Base-by-base conservation (phyloP, 1,284 basidiomycete species). In the Trichosporon faecale region DNA sequence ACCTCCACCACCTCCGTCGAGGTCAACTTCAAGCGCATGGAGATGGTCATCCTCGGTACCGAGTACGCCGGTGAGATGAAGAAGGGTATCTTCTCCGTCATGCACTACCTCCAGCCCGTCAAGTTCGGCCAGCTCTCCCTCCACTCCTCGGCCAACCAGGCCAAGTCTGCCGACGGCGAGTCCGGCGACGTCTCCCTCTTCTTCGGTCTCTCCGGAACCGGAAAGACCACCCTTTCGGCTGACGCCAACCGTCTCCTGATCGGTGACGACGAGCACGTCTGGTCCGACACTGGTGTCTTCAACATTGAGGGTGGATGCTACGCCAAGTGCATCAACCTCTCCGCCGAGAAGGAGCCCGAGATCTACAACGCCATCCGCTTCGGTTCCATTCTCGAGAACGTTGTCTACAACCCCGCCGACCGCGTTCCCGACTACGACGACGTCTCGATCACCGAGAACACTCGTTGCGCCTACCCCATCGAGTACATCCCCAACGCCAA, bases 61-160 rank as follows among this genome's bases (percentile, higher is more conserved):
- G 96, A 99, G 84, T 99, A 99, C 84, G 97, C 97, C 66, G 97
- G 97, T 74, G 97, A 99, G 87, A 99, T 99, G 97, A 99, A 99
- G 88, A 99, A 99, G 90, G 97, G 97, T 84, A 93, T 99, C 84
- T 99, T 99, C 88, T 95, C 93, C 67, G 95, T 99, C 80, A 99
- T 99, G 97, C 97, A 99, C 87, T 99, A 99, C 85, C 89, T 99
- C 75, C 94, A 97, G 87, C 96, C 97, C 23, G 91, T 99, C 88
- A 98, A 98, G 85, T 99, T 97, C 82, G 94, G 94, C 71, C 95
- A 98, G 84, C 89, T 99, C 72, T 98, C 95, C 37, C 89, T 99
- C 70, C 97, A 99, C 87, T 98, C 97, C n/a, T 98, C 95, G 65
- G 95, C 95, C 76, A 99, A 99, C 84, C 83, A 84, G 75, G 83